These are phyloP conservation scores for Dicorynia guianensis DNA, from an alignment of 306 rosid genomes.

Conservation along the genomic window DNA sequence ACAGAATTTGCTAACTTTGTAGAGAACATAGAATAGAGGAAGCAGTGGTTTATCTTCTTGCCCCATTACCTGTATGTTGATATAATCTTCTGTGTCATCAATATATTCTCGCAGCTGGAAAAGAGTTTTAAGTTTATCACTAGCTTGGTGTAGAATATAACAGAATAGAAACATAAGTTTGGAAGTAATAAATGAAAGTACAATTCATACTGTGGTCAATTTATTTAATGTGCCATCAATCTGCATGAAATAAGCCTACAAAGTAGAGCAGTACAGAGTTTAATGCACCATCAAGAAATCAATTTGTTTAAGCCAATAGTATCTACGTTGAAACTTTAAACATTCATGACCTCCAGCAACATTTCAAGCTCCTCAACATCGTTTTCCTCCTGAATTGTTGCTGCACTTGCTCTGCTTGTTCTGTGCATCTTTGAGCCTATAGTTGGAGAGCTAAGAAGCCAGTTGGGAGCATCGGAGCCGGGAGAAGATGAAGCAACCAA, in stretches of 20 bases:
- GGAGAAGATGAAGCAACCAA: slow-evolving; percentile 57
- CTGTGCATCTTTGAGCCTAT: slow-evolving; percentile 58
- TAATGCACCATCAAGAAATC: slow-evolving; percentile 7
- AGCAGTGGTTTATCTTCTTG: slow-evolving; percentile 1
- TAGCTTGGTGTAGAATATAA: not conserved
- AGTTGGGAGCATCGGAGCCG: slow-evolving; percentile 52
- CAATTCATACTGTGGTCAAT: slow-evolving; percentile 65
- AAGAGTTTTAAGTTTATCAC: not conserved
- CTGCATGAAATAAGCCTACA: slow-evolving; percentile 84
- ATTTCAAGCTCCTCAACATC: slow-evolving; percentile 86
- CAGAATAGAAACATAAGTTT: not conserved
- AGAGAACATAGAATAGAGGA: not conserved
- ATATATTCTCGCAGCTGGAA: slow-evolving; percentile 78
- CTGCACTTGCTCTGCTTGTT: slow-evolving; percentile 64
- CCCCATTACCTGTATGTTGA: slow-evolving; percentile 76
- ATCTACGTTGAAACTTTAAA: slow-evolving; percentile 1
- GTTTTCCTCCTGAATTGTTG: slow-evolving; percentile 58
- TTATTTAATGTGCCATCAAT: slow-evolving; percentile 79
- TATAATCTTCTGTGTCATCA: slow-evolving; percentile 89
- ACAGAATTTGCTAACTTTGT: not conserved
- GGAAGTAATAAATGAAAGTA: slow-evolving; percentile 22
- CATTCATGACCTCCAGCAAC: slow-evolving; percentile 72
- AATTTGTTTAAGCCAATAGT: slow-evolving; percentile 10
- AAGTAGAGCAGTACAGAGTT: slow-evolving; percentile 23
- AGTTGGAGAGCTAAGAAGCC: slow-evolving; percentile 63